Evolutionary conservation across 179 eudicot genomes (phyloP).

Genomic region (Nepenthes alata): DNA sequence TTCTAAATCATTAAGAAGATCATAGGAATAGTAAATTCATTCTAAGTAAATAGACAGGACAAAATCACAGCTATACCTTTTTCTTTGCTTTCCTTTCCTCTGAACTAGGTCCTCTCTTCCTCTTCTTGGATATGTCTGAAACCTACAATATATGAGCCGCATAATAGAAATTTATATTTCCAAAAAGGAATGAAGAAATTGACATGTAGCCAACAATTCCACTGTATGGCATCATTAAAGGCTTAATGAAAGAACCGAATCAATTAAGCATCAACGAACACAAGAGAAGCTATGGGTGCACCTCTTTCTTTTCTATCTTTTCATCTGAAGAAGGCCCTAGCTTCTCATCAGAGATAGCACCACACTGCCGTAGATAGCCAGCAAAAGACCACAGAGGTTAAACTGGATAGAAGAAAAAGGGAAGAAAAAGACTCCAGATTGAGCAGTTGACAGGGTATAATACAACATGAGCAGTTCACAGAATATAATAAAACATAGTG

Average conservation of each 20-base stretch:
- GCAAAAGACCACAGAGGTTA: not conserved
- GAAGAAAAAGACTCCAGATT: not conserved
- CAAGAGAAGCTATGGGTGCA: not conserved
- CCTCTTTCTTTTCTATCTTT: not conserved
- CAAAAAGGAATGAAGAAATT: too few relatives aligned
- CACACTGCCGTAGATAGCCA: not conserved
- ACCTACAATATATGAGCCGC: not conserved
- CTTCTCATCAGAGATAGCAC: conserved; percentile 1
- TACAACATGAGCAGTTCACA: too few relatives aligned
- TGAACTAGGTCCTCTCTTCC: conserved; percentile 38
- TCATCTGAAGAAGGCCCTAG: not conserved
- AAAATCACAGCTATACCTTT: conserved; percentile 39
- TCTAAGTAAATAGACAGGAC: conserved; percentile 1
- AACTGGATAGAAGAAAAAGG: not conserved
- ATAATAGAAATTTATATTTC: not conserved
- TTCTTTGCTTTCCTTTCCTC: conserved; percentile 62
- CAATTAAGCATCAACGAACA: not conserved
- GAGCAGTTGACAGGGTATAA: too few relatives aligned
- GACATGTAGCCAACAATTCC: too few relatives aligned
- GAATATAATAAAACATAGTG: too few relatives aligned
- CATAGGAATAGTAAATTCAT: not conserved
- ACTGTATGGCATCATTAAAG: too few relatives aligned
- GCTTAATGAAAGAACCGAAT: too few relatives aligned
- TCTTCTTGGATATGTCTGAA: conserved; percentile 21
- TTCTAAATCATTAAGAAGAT: not conserved